phyloP scores from a whole-genome alignment of 257 asterid genomes.

The Nicotiana obtusifolia region DNA sequence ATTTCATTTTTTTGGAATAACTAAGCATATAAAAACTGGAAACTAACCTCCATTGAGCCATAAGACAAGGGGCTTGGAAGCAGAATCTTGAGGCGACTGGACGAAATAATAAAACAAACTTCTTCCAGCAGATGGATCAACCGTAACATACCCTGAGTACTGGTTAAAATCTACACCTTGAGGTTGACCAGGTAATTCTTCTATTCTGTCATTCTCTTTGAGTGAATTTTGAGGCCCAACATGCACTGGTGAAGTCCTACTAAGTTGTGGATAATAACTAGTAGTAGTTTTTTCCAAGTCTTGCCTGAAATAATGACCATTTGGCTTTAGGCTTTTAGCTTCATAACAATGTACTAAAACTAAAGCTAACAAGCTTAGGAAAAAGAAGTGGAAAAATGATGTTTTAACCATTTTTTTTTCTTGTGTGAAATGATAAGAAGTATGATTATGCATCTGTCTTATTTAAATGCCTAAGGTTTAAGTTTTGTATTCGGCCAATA shows the following conservation, averaged over 20 bases:
- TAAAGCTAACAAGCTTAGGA: not conserved
- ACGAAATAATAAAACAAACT: conserved; percentile 45
- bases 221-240: conserved; percentile 3
- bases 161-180: conserved; percentile 35
- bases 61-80: conserved; percentile 34
- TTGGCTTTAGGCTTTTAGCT: not conserved
- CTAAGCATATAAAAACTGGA: not conserved
- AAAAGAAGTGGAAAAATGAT: not conserved
- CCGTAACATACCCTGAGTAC: conserved; percentile 47
- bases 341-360: not conserved
- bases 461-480: not conserved
- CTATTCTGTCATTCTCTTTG: conserved; percentile 13
- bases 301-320: not conserved
- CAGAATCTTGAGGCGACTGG: conserved; percentile 33
- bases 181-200: conserved; percentile 38
- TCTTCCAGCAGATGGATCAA: conserved; percentile 33
- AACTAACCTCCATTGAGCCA: conserved; percentile 54
- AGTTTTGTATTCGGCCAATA: not conserved
- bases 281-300: not conserved
- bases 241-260: conserved; percentile 9
- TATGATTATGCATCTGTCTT: not conserved
- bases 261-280: not conserved
- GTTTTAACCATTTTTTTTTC: not conserved
- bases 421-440: not conserved
- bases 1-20: no score